Conservation (phyloP, 2,329 filamentous ascomycete species). For the Epichloe sp. region DNA sequence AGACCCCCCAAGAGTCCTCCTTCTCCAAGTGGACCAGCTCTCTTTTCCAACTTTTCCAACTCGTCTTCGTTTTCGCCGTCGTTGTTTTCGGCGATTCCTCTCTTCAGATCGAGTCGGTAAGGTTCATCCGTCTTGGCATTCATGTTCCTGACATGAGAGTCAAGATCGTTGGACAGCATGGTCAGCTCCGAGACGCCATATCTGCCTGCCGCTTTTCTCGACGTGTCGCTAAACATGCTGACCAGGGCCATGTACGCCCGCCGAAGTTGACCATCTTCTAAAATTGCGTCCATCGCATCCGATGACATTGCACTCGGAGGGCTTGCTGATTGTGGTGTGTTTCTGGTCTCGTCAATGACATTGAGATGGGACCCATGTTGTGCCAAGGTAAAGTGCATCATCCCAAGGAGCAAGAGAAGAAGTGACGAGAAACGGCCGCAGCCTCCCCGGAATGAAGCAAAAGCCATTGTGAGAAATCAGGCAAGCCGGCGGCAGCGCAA, state of each 20-base stretch:
- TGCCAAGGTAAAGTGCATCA: background rate
- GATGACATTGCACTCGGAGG: background rate
- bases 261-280: slow-evolving; percentile 4
- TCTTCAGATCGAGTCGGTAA: slow-evolving; percentile 4
- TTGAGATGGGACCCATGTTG: background rate
- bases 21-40: background rate
- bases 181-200: slow-evolving; percentile 7
- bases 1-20: background rate
- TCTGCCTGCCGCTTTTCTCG: slow-evolving; percentile 4
- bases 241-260: slow-evolving; percentile 8
- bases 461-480: background rate
- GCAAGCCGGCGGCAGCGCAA: background rate
- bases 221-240: slow-evolving; percentile 8
- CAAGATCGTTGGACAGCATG: slow-evolving; percentile 6
- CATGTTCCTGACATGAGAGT: slow-evolving; percentile 5
- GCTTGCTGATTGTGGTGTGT: background rate
- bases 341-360: background rate
- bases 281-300: background rate
- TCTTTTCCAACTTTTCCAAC: background rate
- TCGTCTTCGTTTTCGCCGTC: background rate
- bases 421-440: background rate
- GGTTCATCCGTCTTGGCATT: slow-evolving; percentile 6
- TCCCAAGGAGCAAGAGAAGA: background rate
- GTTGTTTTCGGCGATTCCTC: too few relatives aligned
- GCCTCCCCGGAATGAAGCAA: background rate